Evolutionary conservation across 2,329 filamentous ascomycete species (phyloP).

Genomic region (Diaporthe destruens): DNA sequence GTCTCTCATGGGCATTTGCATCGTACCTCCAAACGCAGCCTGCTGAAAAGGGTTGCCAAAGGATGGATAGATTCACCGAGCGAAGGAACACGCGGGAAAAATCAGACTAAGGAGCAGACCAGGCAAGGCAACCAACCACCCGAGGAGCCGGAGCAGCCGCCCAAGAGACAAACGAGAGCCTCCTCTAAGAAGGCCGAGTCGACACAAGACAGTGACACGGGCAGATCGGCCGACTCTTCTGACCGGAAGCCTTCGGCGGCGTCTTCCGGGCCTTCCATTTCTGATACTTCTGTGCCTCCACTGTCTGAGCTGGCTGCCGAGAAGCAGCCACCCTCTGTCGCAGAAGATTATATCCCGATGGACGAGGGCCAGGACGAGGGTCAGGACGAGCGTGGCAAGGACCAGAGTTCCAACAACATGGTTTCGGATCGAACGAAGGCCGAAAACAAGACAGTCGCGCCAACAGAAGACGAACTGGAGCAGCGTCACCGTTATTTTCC

Average conservation of each 20-base stretch:
- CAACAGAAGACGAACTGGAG: constrained; percentile 50
- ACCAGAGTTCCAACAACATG: background rate
- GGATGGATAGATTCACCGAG: constrained; percentile 10
- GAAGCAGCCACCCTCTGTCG: background rate
- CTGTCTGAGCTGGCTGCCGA: background rate
- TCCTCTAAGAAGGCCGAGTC: background rate
- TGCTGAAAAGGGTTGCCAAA: constrained; percentile 27
- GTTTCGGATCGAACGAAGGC: background rate
- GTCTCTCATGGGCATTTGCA: constrained; percentile 10
- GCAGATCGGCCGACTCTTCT: background rate
- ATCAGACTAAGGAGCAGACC: constrained; percentile 11
- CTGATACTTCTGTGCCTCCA: background rate
- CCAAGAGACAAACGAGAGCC: constrained; percentile 16
- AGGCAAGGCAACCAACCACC: background rate
- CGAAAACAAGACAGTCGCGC: background rate
- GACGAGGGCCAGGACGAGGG: background rate
- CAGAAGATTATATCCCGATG: background rate
- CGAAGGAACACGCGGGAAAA: background rate
- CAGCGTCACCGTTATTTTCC: constrained; percentile 66
- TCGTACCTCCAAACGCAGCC: constrained; percentile 8
- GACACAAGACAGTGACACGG: constrained; percentile 2
- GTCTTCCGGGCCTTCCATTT: background rate
- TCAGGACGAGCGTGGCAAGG: background rate
- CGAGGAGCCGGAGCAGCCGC: background rate
- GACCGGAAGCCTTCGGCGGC: constrained; percentile 3